Conservation (phyloP, 805 yeast species). For the Teunomyces stri region DNA sequence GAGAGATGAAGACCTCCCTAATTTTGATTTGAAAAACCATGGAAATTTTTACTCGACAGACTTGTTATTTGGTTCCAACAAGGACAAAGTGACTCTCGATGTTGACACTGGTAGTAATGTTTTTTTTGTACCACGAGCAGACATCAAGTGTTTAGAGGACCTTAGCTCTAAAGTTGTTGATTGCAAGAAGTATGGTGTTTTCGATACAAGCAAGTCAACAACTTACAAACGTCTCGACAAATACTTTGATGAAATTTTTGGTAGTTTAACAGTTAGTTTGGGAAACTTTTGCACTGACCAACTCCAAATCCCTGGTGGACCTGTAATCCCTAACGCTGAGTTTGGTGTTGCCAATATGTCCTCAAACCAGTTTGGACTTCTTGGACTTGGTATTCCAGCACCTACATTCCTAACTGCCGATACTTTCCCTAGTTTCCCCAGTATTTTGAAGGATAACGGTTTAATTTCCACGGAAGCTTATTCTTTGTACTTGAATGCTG, state of each 20-base stretch:
- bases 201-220: conserved; percentile 9
- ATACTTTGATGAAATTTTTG: conserved; percentile 6
- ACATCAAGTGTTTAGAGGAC: not conserved
- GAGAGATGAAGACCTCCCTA: not conserved
- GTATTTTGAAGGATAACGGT: conserved; percentile 9
- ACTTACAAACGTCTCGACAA: conserved; percentile 4
- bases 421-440: conserved; percentile 11
- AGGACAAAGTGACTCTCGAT: conserved; percentile 9
- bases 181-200: conserved; percentile 7
- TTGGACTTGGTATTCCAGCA: conserved; percentile 1
- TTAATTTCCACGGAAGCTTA: conserved; percentile 9
- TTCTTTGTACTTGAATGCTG: conserved; percentile 15
- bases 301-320: conserved; percentile 5
- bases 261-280: conserved; percentile 3
- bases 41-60: conserved; percentile 6
- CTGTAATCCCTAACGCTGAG: conserved; percentile 1
- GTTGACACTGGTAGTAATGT: conserved; percentile 14
- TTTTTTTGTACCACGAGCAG: conserved; percentile 7
- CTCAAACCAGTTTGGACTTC: conserved; percentile 5
- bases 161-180: not conserved
- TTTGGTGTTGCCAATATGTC: conserved; percentile 8
- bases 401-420: conserved; percentile 2
- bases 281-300: conserved; percentile 9
- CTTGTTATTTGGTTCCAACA: conserved; percentile 11
- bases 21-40: conserved; percentile 4